These are phyloP conservation scores for Saksenaea oblongispora DNA, from an alignment of 371 early-diverging fungal species.

Conservation along the genomic window DNA sequence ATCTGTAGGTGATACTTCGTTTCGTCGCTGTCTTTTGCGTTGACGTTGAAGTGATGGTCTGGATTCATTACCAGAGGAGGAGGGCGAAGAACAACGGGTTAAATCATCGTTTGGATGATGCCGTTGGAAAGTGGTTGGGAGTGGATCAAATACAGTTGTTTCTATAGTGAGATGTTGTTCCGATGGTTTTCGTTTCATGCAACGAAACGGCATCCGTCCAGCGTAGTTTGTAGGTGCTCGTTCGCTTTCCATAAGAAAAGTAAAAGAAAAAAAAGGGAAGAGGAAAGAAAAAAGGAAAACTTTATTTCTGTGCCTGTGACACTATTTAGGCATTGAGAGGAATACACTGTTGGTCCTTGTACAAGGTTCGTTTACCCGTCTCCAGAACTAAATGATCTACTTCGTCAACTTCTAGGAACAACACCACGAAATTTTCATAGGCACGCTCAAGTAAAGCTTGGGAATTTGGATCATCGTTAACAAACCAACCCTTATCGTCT, in stretches of 20 bases:
- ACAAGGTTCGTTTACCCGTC: conserved; percentile 11
- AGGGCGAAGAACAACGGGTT: neutral
- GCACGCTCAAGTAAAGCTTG: conserved; percentile 23
- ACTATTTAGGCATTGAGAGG: conserved; percentile 4
- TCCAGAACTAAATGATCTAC: conserved; percentile 21
- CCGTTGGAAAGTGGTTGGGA: conserved; percentile 10
- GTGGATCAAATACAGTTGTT: conserved; percentile 25
- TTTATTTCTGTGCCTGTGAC: conserved; percentile 1
- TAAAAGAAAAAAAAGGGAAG: conserved; percentile 6
- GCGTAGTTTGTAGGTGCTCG: neutral
- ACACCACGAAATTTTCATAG: conserved; percentile 31
- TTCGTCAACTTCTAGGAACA: conserved; percentile 28
- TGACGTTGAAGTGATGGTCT: conserved; percentile 17
- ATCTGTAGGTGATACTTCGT: conserved; percentile 32
- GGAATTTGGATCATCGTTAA: conserved; percentile 12
- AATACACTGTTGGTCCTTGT: neutral
- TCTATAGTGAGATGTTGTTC: conserved; percentile 27
- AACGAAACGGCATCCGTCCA: neutral
- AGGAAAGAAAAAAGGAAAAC: conserved; percentile 4
- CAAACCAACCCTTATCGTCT: conserved; percentile 13
- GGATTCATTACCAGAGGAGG: conserved; percentile 12
- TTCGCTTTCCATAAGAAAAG: neutral
- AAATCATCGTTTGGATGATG: conserved; percentile 3
- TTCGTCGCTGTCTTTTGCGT: conserved; percentile 2
- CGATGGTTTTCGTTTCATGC: neutral